Percentiles rank a stretch among this genome's conserved stretches.
Evolutionary conservation across 2,329 filamentous ascomycete genomes (phyloP).

Genomic region (Hypoxylon sp.): DNA sequence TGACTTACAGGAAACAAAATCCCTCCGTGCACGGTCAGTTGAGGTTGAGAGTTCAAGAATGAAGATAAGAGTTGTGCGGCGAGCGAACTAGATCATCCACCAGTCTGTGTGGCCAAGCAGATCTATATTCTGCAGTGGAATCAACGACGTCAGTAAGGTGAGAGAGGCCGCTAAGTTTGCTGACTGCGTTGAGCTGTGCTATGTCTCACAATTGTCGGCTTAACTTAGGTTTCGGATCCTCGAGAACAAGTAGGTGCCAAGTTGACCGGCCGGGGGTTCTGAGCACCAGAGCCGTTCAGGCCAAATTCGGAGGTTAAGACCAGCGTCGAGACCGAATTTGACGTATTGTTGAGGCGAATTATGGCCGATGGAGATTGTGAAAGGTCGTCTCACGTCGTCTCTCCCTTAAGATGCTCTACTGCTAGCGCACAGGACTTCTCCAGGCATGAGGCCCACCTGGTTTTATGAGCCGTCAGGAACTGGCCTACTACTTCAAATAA

Average conservation of each 20-base stretch:
- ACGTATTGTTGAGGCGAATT: slow-evolving; percentile 34
- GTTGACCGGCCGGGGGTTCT: slow-evolving; percentile 31
- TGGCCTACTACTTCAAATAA: slow-evolving; percentile 14
- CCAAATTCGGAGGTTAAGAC: slow-evolving; percentile 42
- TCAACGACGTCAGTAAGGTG: slow-evolving; percentile 38
- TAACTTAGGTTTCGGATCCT: slow-evolving; percentile 53
- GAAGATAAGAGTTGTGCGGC: slow-evolving; percentile 44
- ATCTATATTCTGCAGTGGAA: slow-evolving; percentile 45
- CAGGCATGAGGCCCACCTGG: slow-evolving; percentile 17
- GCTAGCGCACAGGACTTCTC: slow-evolving; percentile 34
- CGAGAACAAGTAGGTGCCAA: slow-evolving; percentile 16
- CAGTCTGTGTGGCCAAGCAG: slow-evolving; percentile 46
- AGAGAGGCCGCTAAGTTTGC: slow-evolving; percentile 23
- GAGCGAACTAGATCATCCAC: slow-evolving; percentile 44
- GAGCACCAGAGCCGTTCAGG: slow-evolving; percentile 41
- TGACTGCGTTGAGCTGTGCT: slow-evolving; percentile 37
- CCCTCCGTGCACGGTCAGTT: slow-evolving; percentile 46
- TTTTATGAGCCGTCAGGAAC: slow-evolving; percentile 21
- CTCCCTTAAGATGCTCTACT: slow-evolving; percentile 15
- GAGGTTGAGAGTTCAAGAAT: slow-evolving; percentile 41
- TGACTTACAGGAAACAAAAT: slow-evolving; percentile 47
- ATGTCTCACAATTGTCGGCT: slow-evolving; percentile 52
- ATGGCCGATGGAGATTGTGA: slow-evolving; percentile 24
- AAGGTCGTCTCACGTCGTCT: slow-evolving; percentile 25
- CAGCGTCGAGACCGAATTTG: slow-evolving; percentile 27